Percentiles rank a stretch among this genome's conserved stretches.
Evolutionary conservation across 2,329 filamentous ascomycete genomes (phyloP).

Genomic region (Nectriaceae sp.): DNA sequence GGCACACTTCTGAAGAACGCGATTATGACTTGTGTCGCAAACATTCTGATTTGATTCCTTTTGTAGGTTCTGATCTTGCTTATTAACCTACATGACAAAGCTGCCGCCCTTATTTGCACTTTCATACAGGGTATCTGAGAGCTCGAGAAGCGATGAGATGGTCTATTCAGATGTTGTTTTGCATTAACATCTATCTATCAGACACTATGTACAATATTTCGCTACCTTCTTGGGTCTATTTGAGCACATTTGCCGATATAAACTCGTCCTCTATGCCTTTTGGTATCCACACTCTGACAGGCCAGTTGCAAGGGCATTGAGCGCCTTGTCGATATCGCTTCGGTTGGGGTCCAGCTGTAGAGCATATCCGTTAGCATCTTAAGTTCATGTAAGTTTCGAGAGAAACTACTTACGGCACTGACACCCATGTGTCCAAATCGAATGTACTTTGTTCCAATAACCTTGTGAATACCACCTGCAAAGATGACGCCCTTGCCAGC

Average conservation of each 20-base stretch:
- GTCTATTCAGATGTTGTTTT: neutral
- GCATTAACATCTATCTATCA: neutral
- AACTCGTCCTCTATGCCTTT: slow-evolving; percentile 34
- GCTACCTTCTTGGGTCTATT: neutral
- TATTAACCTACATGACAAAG: no score
- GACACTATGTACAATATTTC: neutral
- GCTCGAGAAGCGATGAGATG: no score
- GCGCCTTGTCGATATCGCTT: slow-evolving; percentile 80
- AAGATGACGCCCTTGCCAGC: slow-evolving; percentile 89
- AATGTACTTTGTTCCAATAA: slow-evolving; percentile 91
- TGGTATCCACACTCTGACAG: slow-evolving; percentile 72
- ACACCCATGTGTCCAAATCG: slow-evolving; percentile 98
- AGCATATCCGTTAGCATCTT: slow-evolving; percentile 19
- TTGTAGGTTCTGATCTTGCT: no score
- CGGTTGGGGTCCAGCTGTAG: slow-evolving; percentile 71
- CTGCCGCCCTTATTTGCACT: no score
- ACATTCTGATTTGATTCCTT: no score
- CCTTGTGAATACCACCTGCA: slow-evolving; percentile 93
- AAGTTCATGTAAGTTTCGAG: slow-evolving; percentile 6
- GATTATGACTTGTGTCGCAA: no score
- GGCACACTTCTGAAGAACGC: no score
- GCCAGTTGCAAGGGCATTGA: slow-evolving; percentile 74
- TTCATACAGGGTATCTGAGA: no score
- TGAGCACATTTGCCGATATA: neutral
- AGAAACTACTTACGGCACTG: slow-evolving; percentile 64